These are phyloP conservation scores for Thuja plicata DNA, from an alignment of 83 land plant genomes.

Conservation along the genomic window DNA sequence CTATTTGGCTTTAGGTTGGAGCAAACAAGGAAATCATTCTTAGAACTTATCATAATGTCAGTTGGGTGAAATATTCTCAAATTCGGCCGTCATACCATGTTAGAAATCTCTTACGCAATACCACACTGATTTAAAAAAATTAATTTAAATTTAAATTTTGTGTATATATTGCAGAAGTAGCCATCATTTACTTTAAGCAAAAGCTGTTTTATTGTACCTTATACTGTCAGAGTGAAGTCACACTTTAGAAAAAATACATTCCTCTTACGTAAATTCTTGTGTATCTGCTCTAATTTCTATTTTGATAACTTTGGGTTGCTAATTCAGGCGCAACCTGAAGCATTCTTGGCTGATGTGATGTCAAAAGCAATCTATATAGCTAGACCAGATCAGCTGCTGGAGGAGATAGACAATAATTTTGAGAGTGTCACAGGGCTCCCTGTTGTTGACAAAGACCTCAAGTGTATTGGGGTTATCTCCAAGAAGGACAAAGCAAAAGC, in stretches of 20 bases:
- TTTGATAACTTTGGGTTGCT: constrained; percentile 6
- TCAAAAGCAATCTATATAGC: constrained; percentile 48
- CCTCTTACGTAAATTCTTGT: constrained; percentile 3
- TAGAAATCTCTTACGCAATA: neutral
- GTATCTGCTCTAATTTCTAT: neutral
- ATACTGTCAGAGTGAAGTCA: neutral
- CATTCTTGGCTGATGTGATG: constrained; percentile 68
- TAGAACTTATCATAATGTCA: neutral
- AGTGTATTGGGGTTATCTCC: constrained; percentile 70
- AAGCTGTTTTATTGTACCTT: neutral
- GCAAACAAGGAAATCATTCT: neutral
- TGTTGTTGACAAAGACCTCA: constrained; percentile 50
- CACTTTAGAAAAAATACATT: neutral
- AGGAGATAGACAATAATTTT: constrained; percentile 58
- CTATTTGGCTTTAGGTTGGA: neutral
- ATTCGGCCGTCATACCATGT: neutral
- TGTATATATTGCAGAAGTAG: neutral
- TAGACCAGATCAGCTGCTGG: constrained; percentile 46
- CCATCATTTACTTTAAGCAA: neutral
- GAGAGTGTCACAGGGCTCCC: constrained; percentile 61
- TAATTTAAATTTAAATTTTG: neutral
- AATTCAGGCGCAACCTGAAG: constrained; percentile 64
- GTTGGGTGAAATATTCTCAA: neutral
- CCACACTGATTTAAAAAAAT: neutral
- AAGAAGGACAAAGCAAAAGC: constrained; percentile 62